Evolutionary conservation across 1,284 basidiomycete species (phyloP).

Genomic region (Serendipita sp.): DNA sequence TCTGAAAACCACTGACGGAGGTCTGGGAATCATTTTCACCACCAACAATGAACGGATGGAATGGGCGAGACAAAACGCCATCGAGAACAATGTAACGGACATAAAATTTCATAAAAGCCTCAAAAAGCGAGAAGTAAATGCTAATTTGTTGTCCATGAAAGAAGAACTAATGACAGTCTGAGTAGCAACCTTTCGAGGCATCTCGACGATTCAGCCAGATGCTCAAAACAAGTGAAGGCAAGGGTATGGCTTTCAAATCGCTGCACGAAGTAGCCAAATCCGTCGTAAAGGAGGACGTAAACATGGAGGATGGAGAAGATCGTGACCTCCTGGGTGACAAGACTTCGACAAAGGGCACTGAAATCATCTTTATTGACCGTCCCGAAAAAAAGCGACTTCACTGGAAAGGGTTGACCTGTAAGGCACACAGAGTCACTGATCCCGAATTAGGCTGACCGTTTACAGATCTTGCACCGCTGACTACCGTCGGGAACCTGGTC

Average conservation of each 20-base stretch:
- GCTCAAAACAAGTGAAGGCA: background rate
- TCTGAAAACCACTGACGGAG: conserved; percentile 19
- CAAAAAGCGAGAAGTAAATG: conserved; percentile 49
- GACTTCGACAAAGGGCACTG: conserved; percentile 10
- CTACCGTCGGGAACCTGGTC: conserved; percentile 89
- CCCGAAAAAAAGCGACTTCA: conserved; percentile 76
- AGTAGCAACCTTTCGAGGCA: background rate
- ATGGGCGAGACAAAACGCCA: conserved; percentile 32
- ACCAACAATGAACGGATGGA: conserved; percentile 48
- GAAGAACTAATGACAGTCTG: background rate
- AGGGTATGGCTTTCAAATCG: background rate
- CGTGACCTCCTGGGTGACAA: conserved; percentile 6
- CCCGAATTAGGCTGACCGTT: conserved; percentile 5
- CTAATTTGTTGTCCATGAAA: background rate
- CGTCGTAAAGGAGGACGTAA: background rate
- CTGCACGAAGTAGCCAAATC: background rate
- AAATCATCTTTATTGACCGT: conserved; percentile 26
- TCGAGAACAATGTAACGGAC: conserved; percentile 65
- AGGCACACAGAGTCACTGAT: conserved; percentile 19
- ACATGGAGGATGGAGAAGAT: background rate
- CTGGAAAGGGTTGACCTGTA: conserved; percentile 81
- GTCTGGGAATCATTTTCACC: conserved; percentile 27
- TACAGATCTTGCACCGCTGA: conserved; percentile 80
- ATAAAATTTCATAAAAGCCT: conserved; percentile 42
- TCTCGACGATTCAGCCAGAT: background rate